A percentile compares a stretch with the other conserved stretches of the same genome.
phyloP scores from a whole-genome alignment of 73 alveolate species.

The Halteria grandinella region DNA sequence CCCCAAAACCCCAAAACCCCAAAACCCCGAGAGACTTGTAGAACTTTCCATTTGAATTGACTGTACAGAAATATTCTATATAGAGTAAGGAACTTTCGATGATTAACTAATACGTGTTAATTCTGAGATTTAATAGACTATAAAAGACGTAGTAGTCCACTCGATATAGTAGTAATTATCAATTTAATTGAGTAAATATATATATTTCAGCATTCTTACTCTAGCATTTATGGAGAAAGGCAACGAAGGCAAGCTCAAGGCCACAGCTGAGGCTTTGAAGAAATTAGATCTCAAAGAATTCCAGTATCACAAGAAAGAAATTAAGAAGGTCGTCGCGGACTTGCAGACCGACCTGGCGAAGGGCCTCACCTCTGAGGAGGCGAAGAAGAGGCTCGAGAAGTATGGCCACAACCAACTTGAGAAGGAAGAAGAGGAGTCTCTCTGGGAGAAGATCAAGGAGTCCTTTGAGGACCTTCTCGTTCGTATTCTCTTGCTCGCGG shows the following conservation, averaged over 20 bases:
- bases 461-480: conserved; percentile 93
- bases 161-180: too few species aligned
- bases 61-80: too few species aligned
- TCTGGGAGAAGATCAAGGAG: conserved; percentile 90
- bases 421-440: conserved; percentile 86
- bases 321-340: conserved; percentile 56
- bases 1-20: too few species aligned
- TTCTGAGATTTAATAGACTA: too few species aligned
- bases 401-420: conserved; percentile 90
- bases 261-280: conserved; percentile 54
- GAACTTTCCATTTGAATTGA: too few species aligned
- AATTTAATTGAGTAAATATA: too few species aligned
- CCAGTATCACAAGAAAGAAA: conserved; percentile 67
- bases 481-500: conserved; percentile 91
- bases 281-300: conserved; percentile 54
- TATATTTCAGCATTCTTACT: too few species aligned
- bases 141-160: too few species aligned
- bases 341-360: conserved; percentile 54
- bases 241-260: conserved; percentile 45
- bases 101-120: too few species aligned
- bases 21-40: too few species aligned
- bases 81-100: too few species aligned
- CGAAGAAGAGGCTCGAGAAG: conserved; percentile 62
- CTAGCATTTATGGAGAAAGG: conserved; percentile 59
- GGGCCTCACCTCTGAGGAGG: conserved; percentile 82